phyloP scores from a whole-genome alignment of 2,329 filamentous ascomycete genomes.

The Karstenula rhodostoma region DNA sequence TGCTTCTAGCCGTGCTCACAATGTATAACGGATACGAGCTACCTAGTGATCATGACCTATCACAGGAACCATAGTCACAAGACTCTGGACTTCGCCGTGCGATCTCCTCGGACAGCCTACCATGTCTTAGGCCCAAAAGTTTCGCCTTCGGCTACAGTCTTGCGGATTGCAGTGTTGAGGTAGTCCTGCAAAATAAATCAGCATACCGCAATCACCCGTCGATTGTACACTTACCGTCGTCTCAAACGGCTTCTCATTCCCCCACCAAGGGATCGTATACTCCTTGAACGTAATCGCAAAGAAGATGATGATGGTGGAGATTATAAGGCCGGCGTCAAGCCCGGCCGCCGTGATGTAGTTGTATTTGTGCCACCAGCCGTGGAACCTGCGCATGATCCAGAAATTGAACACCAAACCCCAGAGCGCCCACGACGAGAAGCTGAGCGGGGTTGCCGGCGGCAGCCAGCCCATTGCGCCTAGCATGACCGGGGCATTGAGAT shows the following conservation, averaged over 20 bases:
- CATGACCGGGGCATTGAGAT: conserved; percentile 71
- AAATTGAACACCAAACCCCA: conserved; percentile 75
- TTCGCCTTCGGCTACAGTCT: conserved; percentile 32
- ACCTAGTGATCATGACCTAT: neutral
- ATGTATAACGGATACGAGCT: neutral
- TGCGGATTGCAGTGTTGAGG: conserved; percentile 27
- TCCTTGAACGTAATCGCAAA: conserved; percentile 70
- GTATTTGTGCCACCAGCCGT: conserved; percentile 79
- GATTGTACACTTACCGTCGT: conserved; percentile 49
- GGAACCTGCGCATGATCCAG: conserved; percentile 69
- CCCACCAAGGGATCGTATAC: conserved; percentile 69
- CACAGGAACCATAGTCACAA: too few relatives aligned
- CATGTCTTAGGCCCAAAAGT: conserved; percentile 60
- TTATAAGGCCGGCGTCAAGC: conserved; percentile 71
- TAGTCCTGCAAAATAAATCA: conserved; percentile 45
- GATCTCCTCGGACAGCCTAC: conserved; percentile 33
- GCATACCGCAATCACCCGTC: neutral
- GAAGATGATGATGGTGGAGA: conserved; percentile 75
- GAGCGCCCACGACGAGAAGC: conserved; percentile 74
- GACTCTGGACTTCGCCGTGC: too few relatives aligned
- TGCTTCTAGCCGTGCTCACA: neutral
- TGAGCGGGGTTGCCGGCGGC: conserved; percentile 74
- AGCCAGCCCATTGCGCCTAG: conserved; percentile 32
- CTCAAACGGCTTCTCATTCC: conserved; percentile 59
- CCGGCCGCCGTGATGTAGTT: conserved; percentile 79